These are phyloP conservation scores for Stagonosporopsis cucurbitacearum DNA, from an alignment of 2,329 filamentous ascomycete genomes.

Conservation along the genomic window DNA sequence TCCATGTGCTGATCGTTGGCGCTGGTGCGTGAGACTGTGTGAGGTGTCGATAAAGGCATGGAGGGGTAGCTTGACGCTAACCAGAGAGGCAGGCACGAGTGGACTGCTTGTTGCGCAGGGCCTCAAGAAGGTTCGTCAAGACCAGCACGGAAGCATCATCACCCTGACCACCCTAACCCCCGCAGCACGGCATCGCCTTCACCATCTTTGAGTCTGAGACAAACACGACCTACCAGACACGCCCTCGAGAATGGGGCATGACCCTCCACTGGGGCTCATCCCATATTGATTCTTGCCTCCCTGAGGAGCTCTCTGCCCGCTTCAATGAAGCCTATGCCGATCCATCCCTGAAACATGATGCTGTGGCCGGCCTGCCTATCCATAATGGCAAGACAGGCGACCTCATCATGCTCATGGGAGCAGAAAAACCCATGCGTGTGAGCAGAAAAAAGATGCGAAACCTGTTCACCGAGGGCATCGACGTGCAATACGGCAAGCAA, in stretches of 20 bases:
- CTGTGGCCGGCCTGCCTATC: conserved; percentile 32
- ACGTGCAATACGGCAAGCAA: conserved; percentile 32
- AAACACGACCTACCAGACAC: conserved; percentile 23
- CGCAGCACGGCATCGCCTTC: conserved; percentile 17
- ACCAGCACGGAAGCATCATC: conserved; percentile 4
- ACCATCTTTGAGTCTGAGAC: conserved; percentile 26
- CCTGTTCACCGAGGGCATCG: conserved; percentile 30
- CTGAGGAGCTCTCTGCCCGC: conserved; percentile 23
- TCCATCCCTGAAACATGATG: conserved; percentile 18
- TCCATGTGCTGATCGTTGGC: conserved; percentile 21
- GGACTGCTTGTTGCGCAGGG: conserved; percentile 23
- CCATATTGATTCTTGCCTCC: conserved; percentile 29
- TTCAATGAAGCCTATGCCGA: conserved; percentile 36
- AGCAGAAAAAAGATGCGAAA: conserved; percentile 32
- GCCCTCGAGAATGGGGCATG: conserved; percentile 38
- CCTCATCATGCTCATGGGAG: conserved; percentile 30
- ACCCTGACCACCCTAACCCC: conserved; percentile 2
- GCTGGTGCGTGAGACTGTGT: conserved; percentile 18
- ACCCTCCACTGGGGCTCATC: conserved; percentile 33
- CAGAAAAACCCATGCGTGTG: conserved; percentile 29
- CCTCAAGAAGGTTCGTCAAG: conserved; percentile 20
- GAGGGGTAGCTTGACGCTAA: conserved; percentile 17
- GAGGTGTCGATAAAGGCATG: conserved; percentile 7
- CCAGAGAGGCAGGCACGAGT: conserved; percentile 16
- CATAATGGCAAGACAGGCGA: conserved; percentile 36